Conservation (phyloP, 345 rosid species). For the Lepidium sativum region DNA sequence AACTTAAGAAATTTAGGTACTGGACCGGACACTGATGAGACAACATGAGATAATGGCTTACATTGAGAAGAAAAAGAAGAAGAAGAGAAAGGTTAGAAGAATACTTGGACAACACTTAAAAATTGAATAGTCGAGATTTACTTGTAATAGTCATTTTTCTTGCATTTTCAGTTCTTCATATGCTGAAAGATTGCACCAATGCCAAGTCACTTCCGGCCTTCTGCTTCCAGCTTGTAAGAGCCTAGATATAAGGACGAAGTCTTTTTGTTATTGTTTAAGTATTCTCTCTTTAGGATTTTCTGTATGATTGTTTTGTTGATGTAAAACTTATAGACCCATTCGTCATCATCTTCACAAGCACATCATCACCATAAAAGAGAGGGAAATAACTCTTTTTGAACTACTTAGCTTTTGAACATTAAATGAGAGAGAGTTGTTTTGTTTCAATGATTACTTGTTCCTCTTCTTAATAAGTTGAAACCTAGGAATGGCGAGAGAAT, state of each 20-base stretch:
- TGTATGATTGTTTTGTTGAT: too few relatives aligned
- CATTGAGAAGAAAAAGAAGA: slow-evolving; percentile 45
- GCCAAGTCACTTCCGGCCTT: not conserved
- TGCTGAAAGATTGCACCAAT: slow-evolving; percentile 19
- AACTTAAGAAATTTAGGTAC: slow-evolving; percentile 34
- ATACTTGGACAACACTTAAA: not conserved
- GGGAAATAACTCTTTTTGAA: slow-evolving; percentile 4
- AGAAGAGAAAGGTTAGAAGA: slow-evolving; percentile 34
- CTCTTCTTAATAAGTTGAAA: slow-evolving; percentile 8
- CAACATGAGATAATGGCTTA: slow-evolving; percentile 41
- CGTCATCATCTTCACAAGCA: not conserved
- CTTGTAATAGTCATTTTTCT: not conserved
- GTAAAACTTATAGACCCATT: too few relatives aligned
- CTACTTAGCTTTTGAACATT: slow-evolving; percentile 2
- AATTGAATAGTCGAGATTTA: not conserved
- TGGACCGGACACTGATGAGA: slow-evolving; percentile 34
- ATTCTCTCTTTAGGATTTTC: not conserved
- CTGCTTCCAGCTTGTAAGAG: not conserved
- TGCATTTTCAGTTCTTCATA: slow-evolving; percentile 18
- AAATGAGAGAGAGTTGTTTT: slow-evolving; percentile 1
- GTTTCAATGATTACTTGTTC: slow-evolving; percentile 8
- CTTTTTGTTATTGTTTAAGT: not conserved
- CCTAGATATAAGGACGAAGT: not conserved
- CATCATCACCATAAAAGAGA: not conserved
- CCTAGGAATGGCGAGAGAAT: not conserved